Base-by-base conservation (phyloP, 805 yeast species). In the Yamadazyma phyllophila region DNA sequence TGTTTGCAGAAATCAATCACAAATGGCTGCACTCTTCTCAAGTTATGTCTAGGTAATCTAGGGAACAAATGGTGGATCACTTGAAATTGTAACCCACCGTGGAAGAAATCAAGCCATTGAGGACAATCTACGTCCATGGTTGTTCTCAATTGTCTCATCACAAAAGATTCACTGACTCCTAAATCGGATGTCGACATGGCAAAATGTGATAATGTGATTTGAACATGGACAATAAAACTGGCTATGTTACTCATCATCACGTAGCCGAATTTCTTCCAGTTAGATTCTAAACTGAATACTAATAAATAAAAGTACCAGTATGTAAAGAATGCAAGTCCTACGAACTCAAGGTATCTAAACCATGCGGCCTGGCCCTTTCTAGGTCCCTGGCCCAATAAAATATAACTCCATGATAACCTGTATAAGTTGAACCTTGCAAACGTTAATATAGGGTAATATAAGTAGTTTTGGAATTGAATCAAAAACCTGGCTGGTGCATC, bases 61-160 rank as follows among this genome's bases (percentile, higher is more conserved):
- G 97, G 97, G 63, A 89, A 89, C 55, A 90, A 71, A 61, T 89
- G 97, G 62, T 89, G 97, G 42, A 89, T 80, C 0, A 91, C 94
- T 61, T 89, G 97, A 69, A 88, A 89, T 63, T 89, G 97, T 44
- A 89, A 74, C 0, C 97, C 97, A 7, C 97, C 97, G 59, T 89
- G 97, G 58, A 89, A 73, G 56, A 81, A 90, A 62, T 89, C 97
- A 40, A 89, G 73, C 96, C 96, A 89, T 50, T 79, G 83, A 2
- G 97, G 96, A 68, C 97, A 89, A 56, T 85, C 92, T 29, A 89
- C 96, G 61, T 89, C 97, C 96, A 89, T 90, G 2, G 96, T 89
- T 1, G 97, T 90, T 55, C 97, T 75, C 2, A 89, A 60, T 65
- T 89, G 96, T 52, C 94, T 76, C 49, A 85, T 82, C 0, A 83